Evolutionary conservation across 441 rosid genomes (phyloP), one percentile per base, ranked within the genome.

Genomic region (Erodium texanum): DNA sequence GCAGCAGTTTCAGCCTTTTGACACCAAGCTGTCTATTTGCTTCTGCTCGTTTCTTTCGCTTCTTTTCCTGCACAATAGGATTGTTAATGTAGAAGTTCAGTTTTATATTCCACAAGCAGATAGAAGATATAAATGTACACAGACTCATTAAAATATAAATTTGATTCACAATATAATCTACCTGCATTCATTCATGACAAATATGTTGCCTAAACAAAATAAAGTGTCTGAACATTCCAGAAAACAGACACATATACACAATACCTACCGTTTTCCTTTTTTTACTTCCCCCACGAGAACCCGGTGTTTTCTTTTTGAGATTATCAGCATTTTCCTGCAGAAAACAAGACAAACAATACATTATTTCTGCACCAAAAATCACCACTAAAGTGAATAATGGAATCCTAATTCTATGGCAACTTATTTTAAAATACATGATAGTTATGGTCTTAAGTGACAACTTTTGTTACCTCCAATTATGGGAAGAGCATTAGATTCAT

Each of bases 21-120:
- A 90, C 90, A 18, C 97, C 97, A 71, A 87, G 94, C 71, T 83
- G 76, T 74, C 79, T 78, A 64, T 89, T 90, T 71, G 80, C 78
- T 81, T 85, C 75, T 62, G 98, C 97, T 74, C 97, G 82, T 80
- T 78, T 87, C 83, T 76, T 84, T 64, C 93, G 81, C 52, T 79
- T 71, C 69, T 80, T 84, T 77, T 76, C 76, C 98, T 92, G 85
- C 74, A 85, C 32, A 65, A 71, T 54, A 76, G 64, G 62, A 71
- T 64, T 16, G 70, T 58, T 67, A 32, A 52, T 52, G 29, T 71
- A 61, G 29, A 62, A 6, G 32, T 56, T 24, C 10, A 67, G 29
- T 32, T 65, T 24, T 58, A 61, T 20, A 58, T 9, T 68, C 67
- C 50, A 71, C 11, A 68, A 45, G 48, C 64, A 62, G 34, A 41